Evolutionary conservation across 345 rosid species (phyloP), one percentile per base, ranked within the genome.

Genomic region (Anastatica hierochuntica): DNA sequence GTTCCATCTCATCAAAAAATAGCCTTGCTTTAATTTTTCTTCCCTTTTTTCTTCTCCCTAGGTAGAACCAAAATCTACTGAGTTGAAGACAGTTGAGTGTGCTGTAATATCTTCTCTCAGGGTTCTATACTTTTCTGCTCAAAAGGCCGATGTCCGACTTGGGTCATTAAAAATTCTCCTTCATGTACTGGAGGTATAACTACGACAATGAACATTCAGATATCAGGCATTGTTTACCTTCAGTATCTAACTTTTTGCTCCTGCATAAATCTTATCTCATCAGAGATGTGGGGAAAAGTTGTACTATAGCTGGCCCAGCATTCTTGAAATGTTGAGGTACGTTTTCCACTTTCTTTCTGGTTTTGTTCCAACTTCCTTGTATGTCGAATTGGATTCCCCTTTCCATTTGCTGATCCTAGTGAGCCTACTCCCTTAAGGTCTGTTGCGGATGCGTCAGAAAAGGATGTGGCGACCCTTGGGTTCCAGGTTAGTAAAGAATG

Each of bases 271-370:
- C 23, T 24, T 42, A 9, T 52, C 17, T 56, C 44, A 48, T 60
- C 84, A 90, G 98, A 79, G 97, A 64, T 80, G 94, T 68, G 98
- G 94, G 38, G 98, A 92, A 74, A 85, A 76, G 60, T 55, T 92
- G 74, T 75, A 33, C 58, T 80, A 74, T 78, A 85, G 97, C 73
- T 87, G 96, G 98, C 79, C 84, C 51, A 58, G 72, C 67, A 85
- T 92, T 70, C 94, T 92, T 68, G 96, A 85, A 66, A 74, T 83
- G 75, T 72, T 92, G 79, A 83, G 98, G 98, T 90, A 60, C 66
- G 66, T 45, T 41, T 24, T 74, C 29, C 56, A 14, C 44, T 54
- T 14, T n/a, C 41, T 44, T 29, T 49, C 54, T 40, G 15, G 18
- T 20, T 18, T 49, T 52, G 5, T 47, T 34, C 52, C 2, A 21